Base-by-base conservation (phyloP, 2,329 filamentous ascomycete species). In the Magnaporthiopsis incrustans region DNA sequence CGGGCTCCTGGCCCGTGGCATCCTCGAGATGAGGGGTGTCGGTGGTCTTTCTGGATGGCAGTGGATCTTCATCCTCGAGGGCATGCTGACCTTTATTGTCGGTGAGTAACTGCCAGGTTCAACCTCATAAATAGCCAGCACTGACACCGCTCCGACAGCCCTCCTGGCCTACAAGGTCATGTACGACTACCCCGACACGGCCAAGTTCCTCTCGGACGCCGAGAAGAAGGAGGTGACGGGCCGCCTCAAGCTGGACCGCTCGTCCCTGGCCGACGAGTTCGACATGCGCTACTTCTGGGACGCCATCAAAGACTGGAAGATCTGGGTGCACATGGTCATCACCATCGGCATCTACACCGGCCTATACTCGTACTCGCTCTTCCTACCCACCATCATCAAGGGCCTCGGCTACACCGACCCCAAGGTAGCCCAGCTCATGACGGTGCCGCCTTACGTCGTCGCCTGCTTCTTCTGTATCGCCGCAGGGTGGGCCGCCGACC, bases 241-340 rank as follows among this genome's bases (percentile, higher is more conserved):
- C 22, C 83, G 92, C 0, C 78, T 96, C 27, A 87, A 86, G 66
- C 82, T 82, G 25, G 91, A 96, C 78, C 77, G 76, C 7, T 77
- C 69, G 1, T 89, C 88, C 0, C 82, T 89, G 69, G 85, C 90
- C 57, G 91, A 95, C 68, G 82, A 88, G 61, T 95, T 95, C 73
- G 82, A 87, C 67, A 89, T 88, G 85, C 78, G 79, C 18, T 95
- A 93, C 71, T 85, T 95, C 65, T 87, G 85, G 83, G 82, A 85
- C 10, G 87, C 87, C 1, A 77, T 94, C 59, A 85, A 81, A 53
- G 92, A 96, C 70, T 95, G 90, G 88, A 94, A 96, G 75, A 92
- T 91, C 59, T 83, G 79, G 77, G 74, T 80, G 33, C 82, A 81
- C 63, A 76, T 88, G 5, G 77, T 88, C 61, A 60, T 60, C 57